Evolutionary conservation across 139 green algal genomes (phyloP).

Genomic region (Tetradesmus obliquus): DNA sequence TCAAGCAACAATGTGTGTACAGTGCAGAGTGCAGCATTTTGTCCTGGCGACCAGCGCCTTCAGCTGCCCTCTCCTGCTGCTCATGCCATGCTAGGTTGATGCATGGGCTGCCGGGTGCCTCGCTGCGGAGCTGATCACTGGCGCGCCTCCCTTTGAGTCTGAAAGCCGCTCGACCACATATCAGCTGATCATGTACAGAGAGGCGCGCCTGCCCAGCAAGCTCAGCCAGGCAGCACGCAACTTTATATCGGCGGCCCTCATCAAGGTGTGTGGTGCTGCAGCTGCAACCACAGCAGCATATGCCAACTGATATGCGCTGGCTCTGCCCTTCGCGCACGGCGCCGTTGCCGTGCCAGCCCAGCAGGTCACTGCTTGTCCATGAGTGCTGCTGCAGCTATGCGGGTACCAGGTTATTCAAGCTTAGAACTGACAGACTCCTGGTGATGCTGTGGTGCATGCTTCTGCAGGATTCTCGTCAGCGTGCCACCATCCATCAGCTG

Average conservation of each 20-base stretch:
- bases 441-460: not conserved
- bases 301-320: not conserved
- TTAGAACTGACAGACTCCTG: too few relatives aligned
- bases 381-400: not conserved
- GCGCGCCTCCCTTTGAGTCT: slow-evolving; percentile 70
- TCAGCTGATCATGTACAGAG: slow-evolving; percentile 78
- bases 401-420: not conserved
- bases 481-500: slow-evolving; percentile 9
- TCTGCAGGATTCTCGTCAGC: slow-evolving; percentile 3
- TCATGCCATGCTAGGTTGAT: slow-evolving; percentile 50
- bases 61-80: not conserved
- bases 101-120: slow-evolving; percentile 68
- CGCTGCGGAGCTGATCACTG: slow-evolving; percentile 68
- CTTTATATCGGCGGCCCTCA: slow-evolving; percentile 69
- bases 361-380: not conserved
- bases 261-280: slow-evolving; percentile 67
- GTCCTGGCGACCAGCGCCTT: not conserved
- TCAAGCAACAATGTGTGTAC: too few relatives aligned
- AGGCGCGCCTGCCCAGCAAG: slow-evolving; percentile 54
- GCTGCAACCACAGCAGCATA: not conserved
- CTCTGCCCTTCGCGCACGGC: not conserved
- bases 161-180: slow-evolving; percentile 69
- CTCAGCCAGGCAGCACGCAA: slow-evolving; percentile 57
- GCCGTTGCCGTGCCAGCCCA: not conserved
- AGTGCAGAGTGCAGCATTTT: not conserved